Percentiles rank a stretch among this genome's conserved stretches.
These are phyloP conservation scores for Diaporthe helianthi DNA, from an alignment of 2,329 filamentous ascomycete genomes.

Conservation along the genomic window DNA sequence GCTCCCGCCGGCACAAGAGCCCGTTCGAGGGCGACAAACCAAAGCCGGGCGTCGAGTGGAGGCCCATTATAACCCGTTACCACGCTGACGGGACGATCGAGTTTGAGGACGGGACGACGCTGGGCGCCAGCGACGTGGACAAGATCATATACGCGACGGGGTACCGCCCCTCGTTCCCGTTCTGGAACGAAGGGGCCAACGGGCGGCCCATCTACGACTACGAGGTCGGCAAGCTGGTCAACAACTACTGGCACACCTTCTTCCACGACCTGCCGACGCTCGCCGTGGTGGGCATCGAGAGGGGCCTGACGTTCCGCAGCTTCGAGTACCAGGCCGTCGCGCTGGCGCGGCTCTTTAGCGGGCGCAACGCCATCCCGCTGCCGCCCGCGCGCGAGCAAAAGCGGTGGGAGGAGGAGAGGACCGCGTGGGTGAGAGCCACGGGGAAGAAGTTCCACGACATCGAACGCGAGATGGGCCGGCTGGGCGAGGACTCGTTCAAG, in stretches of 20 bases:
- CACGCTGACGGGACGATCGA: constrained; percentile 51
- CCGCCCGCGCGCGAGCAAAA: constrained; percentile 49
- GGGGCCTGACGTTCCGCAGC: constrained; percentile 58
- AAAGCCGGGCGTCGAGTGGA: constrained; percentile 58
- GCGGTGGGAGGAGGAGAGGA: constrained; percentile 55
- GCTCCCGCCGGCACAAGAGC: constrained; percentile 56
- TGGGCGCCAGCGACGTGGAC: constrained; percentile 45
- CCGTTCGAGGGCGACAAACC: constrained; percentile 59
- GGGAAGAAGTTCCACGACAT: constrained; percentile 59
- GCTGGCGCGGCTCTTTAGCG: constrained; percentile 56
- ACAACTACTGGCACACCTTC: constrained; percentile 61
- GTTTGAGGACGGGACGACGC: constrained; percentile 47
- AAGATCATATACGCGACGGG: constrained; percentile 52
- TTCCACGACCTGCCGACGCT: constrained; percentile 55
- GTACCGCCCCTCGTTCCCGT: constrained; percentile 52
- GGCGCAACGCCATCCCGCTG: constrained; percentile 48
- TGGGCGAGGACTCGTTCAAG: constrained; percentile 50
- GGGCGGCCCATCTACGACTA: constrained; percentile 61
- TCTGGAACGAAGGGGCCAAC: constrained; percentile 55
- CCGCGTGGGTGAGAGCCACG: constrained; percentile 41
- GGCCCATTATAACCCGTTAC: constrained; percentile 57
- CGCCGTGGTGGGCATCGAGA: constrained; percentile 59
- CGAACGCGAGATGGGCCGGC: constrained; percentile 54
- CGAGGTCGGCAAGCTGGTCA: constrained; percentile 48
- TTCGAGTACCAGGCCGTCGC: constrained; percentile 65